Evolutionary conservation across 768 basidiomycete species (phyloP).

Genomic region (Auricularia heimuer): DNA sequence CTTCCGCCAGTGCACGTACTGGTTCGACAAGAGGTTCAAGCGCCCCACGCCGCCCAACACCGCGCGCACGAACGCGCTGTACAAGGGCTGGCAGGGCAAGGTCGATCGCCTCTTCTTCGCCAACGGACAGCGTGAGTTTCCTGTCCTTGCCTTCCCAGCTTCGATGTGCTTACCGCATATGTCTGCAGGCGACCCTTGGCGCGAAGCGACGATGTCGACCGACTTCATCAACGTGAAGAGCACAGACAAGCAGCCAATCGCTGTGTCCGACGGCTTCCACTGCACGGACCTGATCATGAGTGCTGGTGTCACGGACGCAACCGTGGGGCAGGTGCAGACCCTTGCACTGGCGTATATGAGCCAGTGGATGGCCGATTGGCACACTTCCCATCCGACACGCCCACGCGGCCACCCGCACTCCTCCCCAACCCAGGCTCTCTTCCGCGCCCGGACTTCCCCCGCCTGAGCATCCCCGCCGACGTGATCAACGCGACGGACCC

Average conservation of each 20-base stretch:
- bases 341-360: constrained; percentile 44
- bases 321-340: constrained; percentile 43
- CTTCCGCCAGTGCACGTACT: constrained; percentile 27
- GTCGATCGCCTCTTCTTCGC: constrained; percentile 56
- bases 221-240: constrained; percentile 35
- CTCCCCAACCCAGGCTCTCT: background rate
- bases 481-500: background rate
- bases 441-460: background rate
- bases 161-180: background rate
- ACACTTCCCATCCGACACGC: background rate
- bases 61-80: constrained; percentile 34
- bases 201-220: constrained; percentile 57
- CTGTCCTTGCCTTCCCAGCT: no score
- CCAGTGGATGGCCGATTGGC: constrained; percentile 43
- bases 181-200: constrained; percentile 58
- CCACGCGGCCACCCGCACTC: background rate
- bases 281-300: constrained; percentile 44
- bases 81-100: constrained; percentile 54
- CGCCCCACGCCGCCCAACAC: constrained; percentile 35
- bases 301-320: constrained; percentile 37
- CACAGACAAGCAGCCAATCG: constrained; percentile 47
- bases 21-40: constrained; percentile 39
- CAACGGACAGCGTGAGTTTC: constrained; percentile 50
- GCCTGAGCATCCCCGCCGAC: background rate
- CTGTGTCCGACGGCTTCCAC: constrained; percentile 54